Evolutionary conservation across 2,329 filamentous ascomycete genomes (phyloP).

Genomic region (Ophiostoma novo-ulmi): DNA sequence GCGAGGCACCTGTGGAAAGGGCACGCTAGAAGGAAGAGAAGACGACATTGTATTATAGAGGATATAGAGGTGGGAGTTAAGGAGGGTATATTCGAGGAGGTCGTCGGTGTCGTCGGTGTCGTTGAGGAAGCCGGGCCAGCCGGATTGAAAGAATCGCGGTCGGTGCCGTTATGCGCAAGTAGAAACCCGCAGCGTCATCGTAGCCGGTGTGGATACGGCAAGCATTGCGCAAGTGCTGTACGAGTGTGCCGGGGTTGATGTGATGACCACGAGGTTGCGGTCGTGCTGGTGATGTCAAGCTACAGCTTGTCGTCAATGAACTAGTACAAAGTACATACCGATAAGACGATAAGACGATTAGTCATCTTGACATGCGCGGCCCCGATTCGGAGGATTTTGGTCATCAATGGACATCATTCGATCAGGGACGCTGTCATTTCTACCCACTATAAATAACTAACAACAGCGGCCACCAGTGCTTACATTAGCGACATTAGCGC

Average conservation of each 20-base stretch:
- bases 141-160: neutral
- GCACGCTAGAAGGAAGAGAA: constrained; percentile 7
- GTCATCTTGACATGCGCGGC: constrained; percentile 2
- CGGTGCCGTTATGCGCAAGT: constrained; percentile 2
- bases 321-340: neutral
- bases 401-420: neutral
- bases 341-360: neutral
- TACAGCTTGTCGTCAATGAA: neutral
- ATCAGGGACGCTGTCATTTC: neutral
- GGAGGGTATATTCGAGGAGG: neutral
- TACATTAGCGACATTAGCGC: constrained; percentile 19
- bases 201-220: neutral
- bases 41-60: neutral
- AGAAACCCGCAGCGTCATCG: constrained; percentile 5
- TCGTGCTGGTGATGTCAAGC: neutral
- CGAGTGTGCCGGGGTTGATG: neutral
- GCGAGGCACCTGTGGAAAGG: constrained; percentile 5
- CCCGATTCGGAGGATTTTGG: neutral
- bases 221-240: neutral
- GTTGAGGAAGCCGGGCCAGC: constrained; percentile 14
- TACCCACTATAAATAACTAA: neutral
- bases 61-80: neutral
- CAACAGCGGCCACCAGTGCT: constrained; percentile 1
- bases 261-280: neutral
- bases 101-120: neutral